Conservation (phyloP, 202 grass and related monocot species). For the Panicum hallii region DNA sequence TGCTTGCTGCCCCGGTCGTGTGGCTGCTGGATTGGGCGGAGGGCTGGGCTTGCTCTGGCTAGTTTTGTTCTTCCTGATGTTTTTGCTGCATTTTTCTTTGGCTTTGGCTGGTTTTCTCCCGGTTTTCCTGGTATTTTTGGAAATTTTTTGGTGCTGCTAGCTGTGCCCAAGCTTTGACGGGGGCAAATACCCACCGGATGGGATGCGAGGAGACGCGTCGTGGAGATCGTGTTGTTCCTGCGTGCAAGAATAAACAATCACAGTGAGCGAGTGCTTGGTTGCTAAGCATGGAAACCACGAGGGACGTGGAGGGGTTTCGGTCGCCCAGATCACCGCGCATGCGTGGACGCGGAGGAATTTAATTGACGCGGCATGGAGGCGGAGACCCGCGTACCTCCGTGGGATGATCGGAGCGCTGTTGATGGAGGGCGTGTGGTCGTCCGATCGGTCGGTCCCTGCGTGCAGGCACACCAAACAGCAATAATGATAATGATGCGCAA, state of each 20-base stretch:
- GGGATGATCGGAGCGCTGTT: background rate
- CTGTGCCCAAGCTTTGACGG: background rate
- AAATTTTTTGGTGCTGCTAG: background rate
- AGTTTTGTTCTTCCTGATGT: background rate
- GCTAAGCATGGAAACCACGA: background rate
- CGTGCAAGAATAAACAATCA: background rate
- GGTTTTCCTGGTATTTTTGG: background rate
- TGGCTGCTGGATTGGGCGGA: background rate
- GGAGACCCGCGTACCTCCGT: background rate
- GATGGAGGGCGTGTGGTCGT: background rate
- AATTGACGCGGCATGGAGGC: background rate
- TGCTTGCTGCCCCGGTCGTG: too few species aligned
- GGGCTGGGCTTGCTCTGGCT: background rate
- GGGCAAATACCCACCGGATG: background rate
- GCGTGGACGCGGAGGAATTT: background rate
- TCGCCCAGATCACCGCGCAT: background rate
- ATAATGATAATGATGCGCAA: background rate
- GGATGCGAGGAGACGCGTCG: background rate
- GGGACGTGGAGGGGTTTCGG: too few species aligned
- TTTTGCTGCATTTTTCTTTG: background rate
- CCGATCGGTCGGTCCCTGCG: background rate
- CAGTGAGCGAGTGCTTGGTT: background rate
- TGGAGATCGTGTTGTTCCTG: background rate
- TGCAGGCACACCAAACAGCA: background rate
- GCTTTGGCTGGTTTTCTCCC: background rate